phyloP scores from a whole-genome alignment of 2,329 filamentous ascomycete species.

The Ascocoryne sarcoides region DNA sequence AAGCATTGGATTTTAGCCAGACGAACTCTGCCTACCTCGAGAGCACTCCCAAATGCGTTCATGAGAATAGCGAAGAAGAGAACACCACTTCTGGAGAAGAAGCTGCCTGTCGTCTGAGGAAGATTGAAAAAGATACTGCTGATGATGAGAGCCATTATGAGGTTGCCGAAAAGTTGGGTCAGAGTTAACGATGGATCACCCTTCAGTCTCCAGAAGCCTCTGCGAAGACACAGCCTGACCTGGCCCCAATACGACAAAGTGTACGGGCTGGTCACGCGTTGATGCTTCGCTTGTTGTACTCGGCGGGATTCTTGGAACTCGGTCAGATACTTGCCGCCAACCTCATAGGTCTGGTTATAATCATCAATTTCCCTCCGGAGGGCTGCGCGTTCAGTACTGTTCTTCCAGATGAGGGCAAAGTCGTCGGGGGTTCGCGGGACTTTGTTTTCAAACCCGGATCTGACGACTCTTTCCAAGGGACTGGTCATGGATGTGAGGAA shows the following conservation, averaged over 20 bases:
- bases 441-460: conserved; percentile 48
- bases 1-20: not conserved
- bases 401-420: conserved; percentile 47
- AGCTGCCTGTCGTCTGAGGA: conserved; percentile 41
- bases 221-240: conserved; percentile 69
- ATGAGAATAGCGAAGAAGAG: conserved; percentile 61
- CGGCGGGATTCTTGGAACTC: conserved; percentile 35
- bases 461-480: conserved; percentile 37
- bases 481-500: conserved; percentile 71
- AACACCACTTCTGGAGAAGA: conserved; percentile 53
- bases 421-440: conserved; percentile 63
- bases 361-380: conserved; percentile 32
- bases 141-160: conserved; percentile 51
- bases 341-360: conserved; percentile 27
- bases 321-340: conserved; percentile 36
- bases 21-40: conserved; percentile 35
- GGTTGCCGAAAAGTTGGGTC: conserved; percentile 28
- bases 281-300: conserved; percentile 19
- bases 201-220: conserved; percentile 68
- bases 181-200: conserved; percentile 66
- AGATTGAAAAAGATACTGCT: conserved; percentile 56
- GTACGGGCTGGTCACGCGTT: conserved; percentile 44
- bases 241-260: conserved; percentile 73
- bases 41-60: conserved; percentile 52
- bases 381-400: conserved; percentile 35